phyloP scores from a whole-genome alignment of 1,284 basidiomycete genomes.

The Coniophora puteana region DNA sequence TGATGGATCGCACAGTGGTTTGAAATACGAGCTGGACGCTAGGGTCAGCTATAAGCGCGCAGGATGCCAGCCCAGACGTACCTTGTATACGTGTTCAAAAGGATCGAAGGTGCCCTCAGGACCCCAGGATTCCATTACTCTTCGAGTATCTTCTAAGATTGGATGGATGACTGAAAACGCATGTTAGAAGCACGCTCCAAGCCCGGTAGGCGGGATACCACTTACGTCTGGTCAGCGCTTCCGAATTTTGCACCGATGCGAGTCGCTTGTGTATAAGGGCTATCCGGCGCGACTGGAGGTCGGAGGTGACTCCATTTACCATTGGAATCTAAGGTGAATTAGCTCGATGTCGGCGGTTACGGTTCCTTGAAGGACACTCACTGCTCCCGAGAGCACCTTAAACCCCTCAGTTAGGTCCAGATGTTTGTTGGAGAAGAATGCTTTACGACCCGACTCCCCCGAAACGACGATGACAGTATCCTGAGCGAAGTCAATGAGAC shows the following conservation, averaged over 20 bases:
- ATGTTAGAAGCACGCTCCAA: slow-evolving; percentile 4
- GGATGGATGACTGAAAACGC: slow-evolving; percentile 49
- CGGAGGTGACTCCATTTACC: slow-evolving; percentile 67
- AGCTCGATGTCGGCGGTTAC: slow-evolving; percentile 4
- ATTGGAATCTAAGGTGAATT: slow-evolving; percentile 53
- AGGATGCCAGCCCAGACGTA: slow-evolving; percentile 28
- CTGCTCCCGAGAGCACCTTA: slow-evolving; percentile 70
- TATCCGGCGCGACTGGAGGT: slow-evolving; percentile 56
- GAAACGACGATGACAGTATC: slow-evolving; percentile 68
- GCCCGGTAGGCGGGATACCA: slow-evolving; percentile 12
- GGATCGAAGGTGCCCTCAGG: slow-evolving; percentile 59
- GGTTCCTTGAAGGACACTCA: slow-evolving; percentile 32
- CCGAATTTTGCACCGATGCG: slow-evolving; percentile 53
- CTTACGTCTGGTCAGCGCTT: slow-evolving; percentile 55
- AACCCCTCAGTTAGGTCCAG: slow-evolving; percentile 75
- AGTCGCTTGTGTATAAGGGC: slow-evolving; percentile 68
- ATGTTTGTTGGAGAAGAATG: slow-evolving; percentile 63
- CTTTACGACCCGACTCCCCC: slow-evolving; percentile 61
- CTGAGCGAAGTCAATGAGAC: slow-evolving; percentile 31
- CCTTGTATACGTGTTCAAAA: slow-evolving; percentile 67
- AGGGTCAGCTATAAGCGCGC: slow-evolving; percentile 4
- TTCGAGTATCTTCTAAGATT: slow-evolving; percentile 59
- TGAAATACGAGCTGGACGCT: slow-evolving; percentile 61
- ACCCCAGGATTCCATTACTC: slow-evolving; percentile 59
- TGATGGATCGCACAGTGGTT: slow-evolving; percentile 60